These are phyloP conservation scores for Entomophthora muscae DNA, from an alignment of 371 early-diverging fungal genomes.

Conservation along the genomic window DNA sequence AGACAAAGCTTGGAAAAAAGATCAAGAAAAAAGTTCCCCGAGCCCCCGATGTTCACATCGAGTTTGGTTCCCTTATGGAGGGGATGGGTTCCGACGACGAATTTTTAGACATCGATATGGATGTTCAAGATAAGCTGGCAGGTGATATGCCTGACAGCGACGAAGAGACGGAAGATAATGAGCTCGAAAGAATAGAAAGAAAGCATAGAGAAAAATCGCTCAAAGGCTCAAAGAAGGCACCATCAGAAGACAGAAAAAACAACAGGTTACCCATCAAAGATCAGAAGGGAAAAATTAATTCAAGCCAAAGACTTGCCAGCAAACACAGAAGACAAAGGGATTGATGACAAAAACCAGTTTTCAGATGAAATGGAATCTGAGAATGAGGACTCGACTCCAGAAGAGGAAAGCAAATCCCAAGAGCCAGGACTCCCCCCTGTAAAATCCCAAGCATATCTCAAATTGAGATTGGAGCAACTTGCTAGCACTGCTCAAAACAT, in stretches of 20 bases:
- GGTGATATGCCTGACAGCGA: not conserved
- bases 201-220: not conserved
- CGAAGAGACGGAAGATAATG: not conserved
- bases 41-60: not conserved
- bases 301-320: slow-evolving; percentile 8
- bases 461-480: slow-evolving; percentile 51
- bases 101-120: not conserved
- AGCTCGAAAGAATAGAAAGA: not conserved
- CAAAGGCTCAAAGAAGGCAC: not conserved
- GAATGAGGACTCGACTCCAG: not conserved
- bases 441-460: slow-evolving; percentile 21
- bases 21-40: not conserved
- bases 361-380: not conserved
- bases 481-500: slow-evolving; percentile 51
- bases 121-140: not conserved
- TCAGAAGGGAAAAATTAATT: slow-evolving; percentile 9
- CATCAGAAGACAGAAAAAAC: not conserved
- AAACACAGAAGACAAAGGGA: not conserved
- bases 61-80: not conserved
- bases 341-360: not conserved
- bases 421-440: not conserved
- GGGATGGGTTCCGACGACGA: not conserved
- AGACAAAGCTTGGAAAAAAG: not conserved
- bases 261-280: not conserved
- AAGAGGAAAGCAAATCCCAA: not conserved